Base-by-base conservation (phyloP, 1,284 basidiomycete genomes). In the Austroboletus novae-zelandiae region DNA sequence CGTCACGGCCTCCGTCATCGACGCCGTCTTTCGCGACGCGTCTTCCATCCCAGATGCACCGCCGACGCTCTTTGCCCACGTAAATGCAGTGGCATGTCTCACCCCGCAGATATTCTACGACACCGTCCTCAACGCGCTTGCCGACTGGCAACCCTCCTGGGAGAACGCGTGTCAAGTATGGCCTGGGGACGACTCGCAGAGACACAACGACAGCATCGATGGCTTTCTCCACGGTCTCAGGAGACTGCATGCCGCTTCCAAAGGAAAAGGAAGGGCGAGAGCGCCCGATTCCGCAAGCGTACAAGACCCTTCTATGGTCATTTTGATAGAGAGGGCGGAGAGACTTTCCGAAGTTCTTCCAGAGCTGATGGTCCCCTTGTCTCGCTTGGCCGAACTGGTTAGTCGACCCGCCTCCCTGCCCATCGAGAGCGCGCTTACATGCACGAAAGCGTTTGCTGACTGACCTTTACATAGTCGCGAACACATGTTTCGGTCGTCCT, bases 371-470 rank as follows among this genome's bases (percentile, higher is more conserved):
- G 79, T 89, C 2, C 87, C 89, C 20, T 64, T 92, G 11, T 79
- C 87, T 14, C 78, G 89, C 40, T 71, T 94, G 15, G 71, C 80
- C 3, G 91, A 94, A 65, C 65, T 93, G 64, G 91, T 92, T 57
- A 64, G 87, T 73, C 36, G 10, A 13, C n/a, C 25, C 37, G 20
- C n/a, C 10, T 30, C 47, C 32, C 37, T 18, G 29, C 29, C 9
- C 30, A 6, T 14, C 20, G 8, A 15, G 17, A 43, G 27, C 34
- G 47, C 40, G 50, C 43, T 54, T 27, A 35, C 37, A 9, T 9
- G 17, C 32, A 30, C 10, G 34, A 27, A 40, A 37, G 29, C 14
- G 3, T 35, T 52, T 43, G n/a, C 27, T 15, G 20, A 23, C 35
- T 54, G 35, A 13, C 15, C 45, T 30, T 10, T 45, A 48, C 32